Conservation (phyloP, 805 yeast species). For the Monosporozyma aerobia region DNA sequence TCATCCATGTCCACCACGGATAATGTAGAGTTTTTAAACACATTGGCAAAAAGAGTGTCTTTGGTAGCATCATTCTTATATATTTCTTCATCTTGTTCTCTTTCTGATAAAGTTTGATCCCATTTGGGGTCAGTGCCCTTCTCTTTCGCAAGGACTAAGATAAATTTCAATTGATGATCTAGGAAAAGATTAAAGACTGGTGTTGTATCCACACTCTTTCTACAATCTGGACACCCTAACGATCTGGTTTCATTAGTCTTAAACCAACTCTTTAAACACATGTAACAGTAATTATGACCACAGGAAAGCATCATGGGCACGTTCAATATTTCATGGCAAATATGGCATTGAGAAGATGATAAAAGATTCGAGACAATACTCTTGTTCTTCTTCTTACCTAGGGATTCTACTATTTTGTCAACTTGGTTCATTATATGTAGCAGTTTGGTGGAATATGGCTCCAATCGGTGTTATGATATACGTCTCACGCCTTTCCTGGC, state of each 20-base stretch:
- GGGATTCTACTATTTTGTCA: background rate
- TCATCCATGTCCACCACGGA: conserved; percentile 52
- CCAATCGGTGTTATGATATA: background rate
- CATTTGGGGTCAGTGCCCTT: conserved; percentile 10
- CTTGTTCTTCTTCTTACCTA: conserved; percentile 10
- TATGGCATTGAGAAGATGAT: conserved; percentile 39
- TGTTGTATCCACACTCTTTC: conserved; percentile 37
- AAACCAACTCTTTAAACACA: conserved; percentile 57
- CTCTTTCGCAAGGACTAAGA: conserved; percentile 29
- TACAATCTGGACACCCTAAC: conserved; percentile 61
- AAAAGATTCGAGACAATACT: conserved; percentile 13
- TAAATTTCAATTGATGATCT: conserved; percentile 36
- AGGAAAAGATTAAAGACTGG: conserved; percentile 49
- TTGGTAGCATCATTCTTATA: conserved; percentile 19
- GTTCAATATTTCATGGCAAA: conserved; percentile 63
- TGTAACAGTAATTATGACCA: conserved; percentile 71
- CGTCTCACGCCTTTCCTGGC: background rate
- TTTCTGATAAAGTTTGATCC: conserved; percentile 13
- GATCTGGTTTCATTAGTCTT: conserved; percentile 32
- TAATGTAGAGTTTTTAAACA: conserved; percentile 40
- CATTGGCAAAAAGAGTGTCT: conserved; percentile 37
- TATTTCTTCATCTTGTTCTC: conserved; percentile 7
- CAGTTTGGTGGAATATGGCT: background rate
- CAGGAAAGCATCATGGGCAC: conserved; percentile 56
- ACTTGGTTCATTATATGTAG: conserved; percentile 2